Percentiles rank a stretch among this genome's conserved stretches.
These are phyloP conservation scores for Pseudogymnoascus sp. DNA, from an alignment of 2,329 filamentous ascomycete genomes.

Conservation along the genomic window DNA sequence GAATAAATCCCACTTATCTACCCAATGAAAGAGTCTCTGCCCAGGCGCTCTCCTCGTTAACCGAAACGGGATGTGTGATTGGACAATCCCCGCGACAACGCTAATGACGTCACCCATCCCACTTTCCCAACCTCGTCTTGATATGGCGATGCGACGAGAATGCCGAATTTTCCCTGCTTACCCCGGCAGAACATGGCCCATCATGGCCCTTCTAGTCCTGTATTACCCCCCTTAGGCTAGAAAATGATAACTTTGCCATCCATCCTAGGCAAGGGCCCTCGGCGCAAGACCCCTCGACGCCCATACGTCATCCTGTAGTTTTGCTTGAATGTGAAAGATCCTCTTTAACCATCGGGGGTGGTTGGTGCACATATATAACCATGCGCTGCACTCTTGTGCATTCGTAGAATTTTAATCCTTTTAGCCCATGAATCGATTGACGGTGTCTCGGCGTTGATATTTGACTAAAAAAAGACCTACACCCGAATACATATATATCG, in stretches of 20 bases:
- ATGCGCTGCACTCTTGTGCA: background rate
- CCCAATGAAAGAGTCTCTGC: background rate
- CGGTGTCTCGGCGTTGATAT: background rate
- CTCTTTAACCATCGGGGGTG: background rate
- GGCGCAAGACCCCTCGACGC: background rate
- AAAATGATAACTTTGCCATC: background rate
- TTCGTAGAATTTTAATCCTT: background rate
- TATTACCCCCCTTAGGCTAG: background rate
- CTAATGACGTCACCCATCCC: constrained; percentile 1
- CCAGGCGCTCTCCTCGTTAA: background rate
- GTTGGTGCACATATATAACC: constrained; percentile 4
- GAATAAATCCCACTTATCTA: background rate
- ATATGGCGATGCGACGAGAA: background rate
- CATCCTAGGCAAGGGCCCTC: background rate
- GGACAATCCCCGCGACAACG: background rate
- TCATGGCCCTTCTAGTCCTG: background rate
- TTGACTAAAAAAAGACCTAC: background rate
- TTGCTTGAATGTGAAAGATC: background rate
- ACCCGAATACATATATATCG: background rate
- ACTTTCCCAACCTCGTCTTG: constrained; percentile 1
- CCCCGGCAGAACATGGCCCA: background rate
- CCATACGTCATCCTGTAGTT: background rate
- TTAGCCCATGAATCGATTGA: background rate
- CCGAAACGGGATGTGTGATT: background rate
- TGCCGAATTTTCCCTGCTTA: background rate